Base-by-base conservation (phyloP, 768 basidiomycete genomes). In the Mrakia frigida region DNA sequence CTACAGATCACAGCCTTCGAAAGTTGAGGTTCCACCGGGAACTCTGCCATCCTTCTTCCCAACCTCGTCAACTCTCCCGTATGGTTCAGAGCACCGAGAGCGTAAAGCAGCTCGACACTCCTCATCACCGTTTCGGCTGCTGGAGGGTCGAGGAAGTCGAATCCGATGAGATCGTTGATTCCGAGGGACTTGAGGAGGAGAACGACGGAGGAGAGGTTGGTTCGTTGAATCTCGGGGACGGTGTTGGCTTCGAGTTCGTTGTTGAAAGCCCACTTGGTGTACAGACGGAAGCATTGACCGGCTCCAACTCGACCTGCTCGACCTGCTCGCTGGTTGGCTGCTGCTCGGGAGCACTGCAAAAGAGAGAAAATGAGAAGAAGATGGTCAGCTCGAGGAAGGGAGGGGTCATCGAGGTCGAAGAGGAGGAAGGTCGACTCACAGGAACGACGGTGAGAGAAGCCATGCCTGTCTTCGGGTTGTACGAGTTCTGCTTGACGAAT, bases 391-490 rank as follows among this genome's bases (percentile, higher is more conserved):
- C 25, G 73, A 46, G 28, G 39, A 65, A 41, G n/a, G 14, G 37
- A 52, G 7, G 37, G 28, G n/a, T n/a, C n/a, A n/a, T n/a, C n/a
- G 9, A 43, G 50, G 11, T 39, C 2, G 18, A 72, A 6, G 25
- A 69, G 33, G 60, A 46, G 37, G 50, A n/a, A 56, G 31, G 25
- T 33, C 6, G 28, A 87, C 91, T 84, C 78, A 95, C 93, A 0
- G 97, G 97, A 71, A 98, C 95, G 46, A 99, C 94, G 21, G 94
- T 89, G 21, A 99, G 86, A 0, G 94, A 96, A 14, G 93, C 94
- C 97, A 99, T 99, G 21, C 97, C 96, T 61, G 97, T 97, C 81
- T 95, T 88, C 2, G 97, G 97, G 84, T 99, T 99, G 82, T 97
- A 99, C 56, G 94, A 91, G 83, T 99, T 98, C 82, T 99, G 97